phyloP scores from a whole-genome alignment of 2,329 filamentous ascomycete genomes.

The Escovopsis sp. region DNA sequence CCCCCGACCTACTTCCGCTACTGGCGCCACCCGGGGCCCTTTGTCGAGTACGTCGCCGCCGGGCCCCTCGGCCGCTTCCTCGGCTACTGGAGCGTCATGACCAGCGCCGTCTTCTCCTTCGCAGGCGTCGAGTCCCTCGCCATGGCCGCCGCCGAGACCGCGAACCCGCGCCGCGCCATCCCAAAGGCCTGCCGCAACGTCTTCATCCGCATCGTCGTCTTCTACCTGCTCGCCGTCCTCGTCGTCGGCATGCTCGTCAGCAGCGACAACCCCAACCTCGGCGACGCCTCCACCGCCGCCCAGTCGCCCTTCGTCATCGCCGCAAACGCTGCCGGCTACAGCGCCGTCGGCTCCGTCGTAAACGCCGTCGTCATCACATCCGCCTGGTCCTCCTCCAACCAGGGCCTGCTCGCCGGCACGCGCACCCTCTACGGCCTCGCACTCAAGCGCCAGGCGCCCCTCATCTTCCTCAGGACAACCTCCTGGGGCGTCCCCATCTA shows the following conservation, averaged over 20 bases:
- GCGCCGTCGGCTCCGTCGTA: slow-evolving; percentile 53
- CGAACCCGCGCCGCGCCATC: slow-evolving; percentile 37
- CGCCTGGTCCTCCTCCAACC: slow-evolving; percentile 46
- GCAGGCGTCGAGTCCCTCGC: slow-evolving; percentile 50
- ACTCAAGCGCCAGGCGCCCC: slow-evolving; percentile 49
- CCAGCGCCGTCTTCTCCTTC: slow-evolving; percentile 52
- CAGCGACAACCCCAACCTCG: slow-evolving; percentile 39
- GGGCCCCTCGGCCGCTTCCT: slow-evolving; percentile 49
- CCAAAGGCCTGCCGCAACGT: slow-evolving; percentile 41
- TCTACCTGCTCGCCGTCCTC: slow-evolving; percentile 53
- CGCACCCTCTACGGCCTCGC: slow-evolving; percentile 57
- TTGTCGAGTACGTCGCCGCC: slow-evolving; percentile 47
- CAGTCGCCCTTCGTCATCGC: slow-evolving; percentile 58
- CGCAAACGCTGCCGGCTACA: slow-evolving; percentile 50
- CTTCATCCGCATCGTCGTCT: slow-evolving; percentile 41
- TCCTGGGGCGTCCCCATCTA: slow-evolving; percentile 48
- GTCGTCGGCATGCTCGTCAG: slow-evolving; percentile 55
- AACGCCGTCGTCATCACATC: slow-evolving; percentile 64
- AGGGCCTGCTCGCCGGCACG: slow-evolving; percentile 49
- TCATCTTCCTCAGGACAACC: slow-evolving; percentile 44
- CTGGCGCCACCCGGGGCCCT: slow-evolving; percentile 54
- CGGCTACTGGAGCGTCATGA: slow-evolving; percentile 48
- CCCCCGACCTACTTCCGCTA: slow-evolving; percentile 50
- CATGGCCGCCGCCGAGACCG: slow-evolving; percentile 46
- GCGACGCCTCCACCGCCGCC: slow-evolving; percentile 29